Evolutionary conservation across 148 eudicot genomes (phyloP), one percentile per base, ranked within the genome.

Genomic region (Rhododendron kiyosumense): DNA sequence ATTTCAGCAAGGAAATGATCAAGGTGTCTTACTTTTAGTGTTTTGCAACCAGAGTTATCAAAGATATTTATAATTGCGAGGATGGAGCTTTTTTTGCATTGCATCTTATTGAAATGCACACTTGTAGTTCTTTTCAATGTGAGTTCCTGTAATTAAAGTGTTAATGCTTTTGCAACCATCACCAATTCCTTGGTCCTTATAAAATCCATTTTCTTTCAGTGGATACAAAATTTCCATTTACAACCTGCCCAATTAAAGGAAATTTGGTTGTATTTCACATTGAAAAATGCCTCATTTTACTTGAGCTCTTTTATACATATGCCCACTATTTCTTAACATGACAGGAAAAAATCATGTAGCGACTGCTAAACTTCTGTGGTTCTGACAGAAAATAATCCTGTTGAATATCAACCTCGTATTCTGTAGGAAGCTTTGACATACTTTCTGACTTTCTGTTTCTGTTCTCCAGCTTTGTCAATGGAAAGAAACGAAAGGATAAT

Each of bases 1-100:
- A 95, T 85, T 97, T 97, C 86, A 95, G 92, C 93, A 97, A 95
- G 91, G 99, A 97, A 92, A 97, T 97, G 99, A 92, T 93, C 48
- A 97, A 97, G 98, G 99, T 97, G 89, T 86, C 4, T 73, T 84
- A 57, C n/a, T 84, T 82, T 63, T 51, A n/a, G 80, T 65, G 32
- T 48, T 61, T 28, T 3, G 18, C 36, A 1, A 36, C 71, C 30
- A 4, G n/a, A 36, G 22, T 51, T 82, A 63, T 41, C 75, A 36
- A 36, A 36, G 51, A 41, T 38, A 46, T 24, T 61, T 59, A 38
- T 82, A 14, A 28, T 48, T 14, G 65, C 2, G 0, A 48, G 63
- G 28, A 61, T 36, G 52, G 63, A 36, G n/a, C 3, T 36, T 34
- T 82, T 41, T 24, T 80, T 30, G 26, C 14, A 5, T 82, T 38